These are phyloP conservation scores for Lipomyces oligophaga DNA, from an alignment of 805 yeast genomes.

Conservation along the genomic window DNA sequence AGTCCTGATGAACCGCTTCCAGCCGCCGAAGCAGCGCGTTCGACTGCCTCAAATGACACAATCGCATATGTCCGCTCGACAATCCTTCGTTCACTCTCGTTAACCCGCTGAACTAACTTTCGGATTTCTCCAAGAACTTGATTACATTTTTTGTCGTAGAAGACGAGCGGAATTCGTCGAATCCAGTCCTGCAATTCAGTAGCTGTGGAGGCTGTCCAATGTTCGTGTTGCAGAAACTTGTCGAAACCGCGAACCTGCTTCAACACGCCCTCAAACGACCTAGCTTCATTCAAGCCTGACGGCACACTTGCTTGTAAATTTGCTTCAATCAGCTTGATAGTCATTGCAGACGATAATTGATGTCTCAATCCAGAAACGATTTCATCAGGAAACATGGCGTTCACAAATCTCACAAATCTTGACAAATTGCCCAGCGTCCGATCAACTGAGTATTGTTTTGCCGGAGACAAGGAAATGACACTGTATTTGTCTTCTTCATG, in stretches of 20 bases:
- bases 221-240: constrained; percentile 5
- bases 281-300: constrained; percentile 1
- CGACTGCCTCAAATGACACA: constrained; percentile 7
- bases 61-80: constrained; percentile 21
- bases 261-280: constrained; percentile 9
- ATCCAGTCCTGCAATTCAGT: constrained; percentile 22
- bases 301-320: constrained; percentile 15
- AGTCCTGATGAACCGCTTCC: too few species aligned
- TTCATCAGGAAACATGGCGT: constrained; percentile 7
- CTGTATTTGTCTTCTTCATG: not conserved
- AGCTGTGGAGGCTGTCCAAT: constrained; percentile 8
- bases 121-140: constrained; percentile 11
- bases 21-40: constrained; percentile 9
- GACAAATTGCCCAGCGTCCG: constrained; percentile 4
- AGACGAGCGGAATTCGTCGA: constrained; percentile 20
- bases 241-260: constrained; percentile 13
- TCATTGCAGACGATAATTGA: constrained; percentile 14
- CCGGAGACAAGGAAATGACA: not conserved
- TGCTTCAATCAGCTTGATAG: constrained; percentile 12
- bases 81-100: constrained; percentile 17
- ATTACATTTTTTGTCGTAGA: constrained; percentile 27
- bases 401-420: constrained; percentile 10
- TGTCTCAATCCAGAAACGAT: constrained; percentile 10
- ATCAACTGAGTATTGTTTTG: not conserved
- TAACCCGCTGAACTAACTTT: constrained; percentile 9